Conservation (phyloP, 2,329 filamentous ascomycete species). For the Colletotrichum agaves region DNA sequence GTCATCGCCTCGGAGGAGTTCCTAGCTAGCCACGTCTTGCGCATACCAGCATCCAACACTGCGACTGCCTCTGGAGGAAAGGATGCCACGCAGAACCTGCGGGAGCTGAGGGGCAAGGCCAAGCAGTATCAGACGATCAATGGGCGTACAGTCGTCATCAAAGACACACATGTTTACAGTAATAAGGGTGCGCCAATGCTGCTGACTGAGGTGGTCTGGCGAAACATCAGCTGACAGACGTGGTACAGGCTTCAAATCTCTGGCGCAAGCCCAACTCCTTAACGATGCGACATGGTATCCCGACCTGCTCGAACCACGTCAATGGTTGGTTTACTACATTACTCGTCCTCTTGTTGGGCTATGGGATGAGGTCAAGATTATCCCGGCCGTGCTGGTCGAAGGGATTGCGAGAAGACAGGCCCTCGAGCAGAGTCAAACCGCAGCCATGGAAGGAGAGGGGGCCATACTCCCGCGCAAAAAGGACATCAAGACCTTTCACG, state of each 20-base stretch:
- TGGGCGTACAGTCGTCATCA: conserved; percentile 91
- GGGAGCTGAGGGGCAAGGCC: conserved; percentile 91
- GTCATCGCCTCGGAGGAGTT: conserved; percentile 93
- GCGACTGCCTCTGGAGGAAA: conserved; percentile 63
- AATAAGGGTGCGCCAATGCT: conserved; percentile 79
- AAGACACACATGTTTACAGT: conserved; percentile 91
- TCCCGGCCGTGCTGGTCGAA: conserved; percentile 69
- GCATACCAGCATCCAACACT: conserved; percentile 68
- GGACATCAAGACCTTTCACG: conserved; percentile 89
- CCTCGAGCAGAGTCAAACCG: conserved; percentile 49
- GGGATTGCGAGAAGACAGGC: conserved; percentile 53
- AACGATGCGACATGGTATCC: conserved; percentile 89
- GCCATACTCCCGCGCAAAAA: conserved; percentile 76
- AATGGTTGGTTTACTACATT: conserved; percentile 98
- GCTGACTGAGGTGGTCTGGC: neutral
- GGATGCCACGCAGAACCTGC: conserved; percentile 71
- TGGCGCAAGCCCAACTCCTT: conserved; percentile 89
- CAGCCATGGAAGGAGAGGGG: conserved; percentile 54
- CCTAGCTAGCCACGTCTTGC: conserved; percentile 94
- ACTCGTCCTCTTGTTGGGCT: conserved; percentile 86
- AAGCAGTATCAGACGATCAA: conserved; percentile 95
- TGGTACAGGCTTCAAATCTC: conserved; percentile 81
- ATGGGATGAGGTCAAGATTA: conserved; percentile 80
- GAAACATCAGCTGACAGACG: conserved; percentile 10
- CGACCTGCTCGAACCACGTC: conserved; percentile 86